phyloP scores from a whole-genome alignment of 2,329 filamentous ascomycete genomes.

The Pyricularia sp. region DNA sequence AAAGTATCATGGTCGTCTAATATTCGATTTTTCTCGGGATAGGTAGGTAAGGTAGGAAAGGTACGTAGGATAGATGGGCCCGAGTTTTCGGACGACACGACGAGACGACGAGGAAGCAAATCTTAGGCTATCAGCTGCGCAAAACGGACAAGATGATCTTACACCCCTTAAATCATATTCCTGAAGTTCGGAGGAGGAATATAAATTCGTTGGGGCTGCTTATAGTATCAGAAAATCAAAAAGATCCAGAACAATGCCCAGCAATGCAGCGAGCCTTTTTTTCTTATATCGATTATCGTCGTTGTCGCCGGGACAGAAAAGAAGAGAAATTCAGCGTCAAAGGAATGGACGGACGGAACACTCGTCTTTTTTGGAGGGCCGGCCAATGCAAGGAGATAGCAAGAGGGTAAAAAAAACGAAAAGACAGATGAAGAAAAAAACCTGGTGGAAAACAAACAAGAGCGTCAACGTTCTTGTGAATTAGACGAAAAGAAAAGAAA shows the following conservation, averaged over 20 bases:
- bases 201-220: not conserved
- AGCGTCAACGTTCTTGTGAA: slow-evolving; percentile 1
- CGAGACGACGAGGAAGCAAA: not conserved
- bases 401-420: not conserved
- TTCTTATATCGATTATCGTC: not conserved
- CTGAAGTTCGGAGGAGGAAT: not conserved
- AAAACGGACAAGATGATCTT: not conserved
- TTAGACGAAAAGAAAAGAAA: not conserved
- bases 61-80: not conserved
- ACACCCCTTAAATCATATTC: not conserved
- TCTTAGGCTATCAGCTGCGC: not conserved
- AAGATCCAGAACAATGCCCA: slow-evolving; percentile 1
- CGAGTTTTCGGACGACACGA: not conserved
- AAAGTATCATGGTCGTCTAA: slow-evolving; percentile 1
- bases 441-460: not conserved
- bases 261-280: not conserved
- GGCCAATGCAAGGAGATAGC: not conserved
- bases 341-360: not conserved
- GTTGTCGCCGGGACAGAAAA: slow-evolving; percentile 1
- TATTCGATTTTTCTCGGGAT: not conserved
- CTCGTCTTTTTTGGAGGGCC: not conserved
- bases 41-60: not conserved
- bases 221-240: not conserved
- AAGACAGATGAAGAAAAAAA: not conserved
- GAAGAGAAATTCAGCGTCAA: not conserved